Evolutionary conservation across 2,329 filamentous ascomycete species (phyloP).

Genomic region (Periconia sp.): DNA sequence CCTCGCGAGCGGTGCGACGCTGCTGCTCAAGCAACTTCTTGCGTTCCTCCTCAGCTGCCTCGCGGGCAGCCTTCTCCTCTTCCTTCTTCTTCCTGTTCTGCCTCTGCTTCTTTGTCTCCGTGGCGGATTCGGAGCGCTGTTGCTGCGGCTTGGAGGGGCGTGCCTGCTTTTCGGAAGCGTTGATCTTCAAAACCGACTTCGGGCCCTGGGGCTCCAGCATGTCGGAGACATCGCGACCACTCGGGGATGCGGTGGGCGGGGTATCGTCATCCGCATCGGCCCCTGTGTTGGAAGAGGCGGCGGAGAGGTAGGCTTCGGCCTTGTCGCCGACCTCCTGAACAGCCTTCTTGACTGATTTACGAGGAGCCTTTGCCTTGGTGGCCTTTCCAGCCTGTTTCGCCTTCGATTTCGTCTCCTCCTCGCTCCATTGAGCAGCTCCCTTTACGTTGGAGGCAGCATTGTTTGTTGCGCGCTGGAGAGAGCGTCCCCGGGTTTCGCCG

Average conservation of each 20-base stretch:
- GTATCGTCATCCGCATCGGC: constrained; percentile 81
- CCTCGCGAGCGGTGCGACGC: constrained; percentile 75
- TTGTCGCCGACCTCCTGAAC: constrained; percentile 38
- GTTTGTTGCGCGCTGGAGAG: constrained; percentile 25
- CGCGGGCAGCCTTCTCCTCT: constrained; percentile 71
- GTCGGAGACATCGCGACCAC: constrained; percentile 75
- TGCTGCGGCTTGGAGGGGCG: constrained; percentile 64
- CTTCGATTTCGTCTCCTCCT: constrained; percentile 24
- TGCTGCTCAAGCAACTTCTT: constrained; percentile 79
- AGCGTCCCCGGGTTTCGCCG: constrained; percentile 28
- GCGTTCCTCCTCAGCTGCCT: constrained; percentile 77
- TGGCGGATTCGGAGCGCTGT: constrained; percentile 55
- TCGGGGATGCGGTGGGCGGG: constrained; percentile 66
- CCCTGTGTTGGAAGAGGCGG: constrained; percentile 61
- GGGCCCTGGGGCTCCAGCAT: constrained; percentile 81
- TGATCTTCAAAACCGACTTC: constrained; percentile 77
- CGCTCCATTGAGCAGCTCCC: constrained; percentile 25
- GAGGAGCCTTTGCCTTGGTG: constrained; percentile 35
- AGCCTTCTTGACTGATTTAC: constrained; percentile 38
- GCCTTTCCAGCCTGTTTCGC: constrained; percentile 22
- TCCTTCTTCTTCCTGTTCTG: constrained; percentile 91
- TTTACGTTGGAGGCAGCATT: constrained; percentile 19
- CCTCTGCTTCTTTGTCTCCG: constrained; percentile 91
- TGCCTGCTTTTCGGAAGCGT: constrained; percentile 61
- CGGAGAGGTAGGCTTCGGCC: constrained; percentile 30